A percentile compares a stretch with the other conserved stretches of the same genome.
Conservation (phyloP, 495 filamentous ascomycete species). For the Xanthoparmelia taractica region DNA sequence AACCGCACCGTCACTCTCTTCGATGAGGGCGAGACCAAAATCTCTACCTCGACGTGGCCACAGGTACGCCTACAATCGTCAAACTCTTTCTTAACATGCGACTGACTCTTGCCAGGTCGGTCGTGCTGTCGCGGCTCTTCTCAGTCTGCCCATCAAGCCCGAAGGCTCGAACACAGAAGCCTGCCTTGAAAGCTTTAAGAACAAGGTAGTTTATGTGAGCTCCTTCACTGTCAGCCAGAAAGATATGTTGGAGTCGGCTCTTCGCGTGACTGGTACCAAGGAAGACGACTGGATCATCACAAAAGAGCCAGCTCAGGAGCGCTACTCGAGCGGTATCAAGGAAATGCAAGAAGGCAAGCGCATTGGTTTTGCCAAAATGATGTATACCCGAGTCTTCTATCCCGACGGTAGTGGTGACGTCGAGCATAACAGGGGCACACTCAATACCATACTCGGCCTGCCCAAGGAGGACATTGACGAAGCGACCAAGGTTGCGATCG, state of each 20-base stretch:
- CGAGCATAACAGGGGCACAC: conserved; percentile 32
- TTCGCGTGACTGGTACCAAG: conserved; percentile 47
- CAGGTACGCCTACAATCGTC: conserved; percentile 32
- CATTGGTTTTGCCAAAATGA: conserved; percentile 41
- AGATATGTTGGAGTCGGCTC: conserved; percentile 45
- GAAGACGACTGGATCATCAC: conserved; percentile 51
- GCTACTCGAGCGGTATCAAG: conserved; percentile 37
- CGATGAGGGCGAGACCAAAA: conserved; percentile 41
- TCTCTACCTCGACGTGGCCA: conserved; percentile 36
- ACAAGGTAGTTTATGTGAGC: conserved; percentile 38
- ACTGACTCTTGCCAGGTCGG: conserved; percentile 27
- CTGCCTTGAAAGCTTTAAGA: conserved; percentile 32
- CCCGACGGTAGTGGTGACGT: conserved; percentile 39
- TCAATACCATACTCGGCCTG: conserved; percentile 46
- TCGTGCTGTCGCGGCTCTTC: conserved; percentile 37
- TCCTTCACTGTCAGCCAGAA: conserved; percentile 44
- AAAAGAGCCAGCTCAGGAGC: conserved; percentile 36
- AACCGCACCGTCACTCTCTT: conserved; percentile 36
- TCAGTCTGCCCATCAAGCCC: conserved; percentile 38
- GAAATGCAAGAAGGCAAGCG: conserved; percentile 38
- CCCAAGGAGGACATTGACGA: conserved; percentile 54
- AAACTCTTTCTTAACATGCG: conserved; percentile 25
- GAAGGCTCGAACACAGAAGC: conserved; percentile 37
- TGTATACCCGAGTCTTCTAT: conserved; percentile 49
- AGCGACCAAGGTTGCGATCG: conserved; percentile 38